Conservation (phyloP, 345 rosid genomes). For the Eucalyptus urophylla region DNA sequence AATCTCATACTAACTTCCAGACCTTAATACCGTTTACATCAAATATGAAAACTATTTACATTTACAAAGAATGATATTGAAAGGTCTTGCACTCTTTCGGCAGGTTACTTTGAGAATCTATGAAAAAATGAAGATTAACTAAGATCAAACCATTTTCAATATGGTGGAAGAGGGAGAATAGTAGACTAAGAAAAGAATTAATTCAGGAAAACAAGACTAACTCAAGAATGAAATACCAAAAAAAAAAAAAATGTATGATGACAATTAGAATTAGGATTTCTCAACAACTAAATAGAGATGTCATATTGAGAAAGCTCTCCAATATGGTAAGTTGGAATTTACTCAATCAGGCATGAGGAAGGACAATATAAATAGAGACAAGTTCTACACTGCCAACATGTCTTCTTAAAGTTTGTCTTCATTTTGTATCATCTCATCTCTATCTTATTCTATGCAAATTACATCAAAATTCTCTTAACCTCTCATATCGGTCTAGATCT, state of each 20-base stretch:
- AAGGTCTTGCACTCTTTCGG: too few relatives aligned
- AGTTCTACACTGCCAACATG: neutral
- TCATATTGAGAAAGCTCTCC: neutral
- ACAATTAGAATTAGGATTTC: neutral
- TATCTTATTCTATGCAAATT: neutral
- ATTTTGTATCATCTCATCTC: neutral
- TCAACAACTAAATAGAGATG: neutral
- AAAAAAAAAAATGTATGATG: neutral
- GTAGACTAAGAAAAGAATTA: neutral
- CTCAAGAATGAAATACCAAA: neutral
- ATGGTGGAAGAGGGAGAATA: neutral
- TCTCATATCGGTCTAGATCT: too few relatives aligned
- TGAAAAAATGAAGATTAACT: neutral
- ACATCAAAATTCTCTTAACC: neutral
- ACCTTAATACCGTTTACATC: too few relatives aligned
- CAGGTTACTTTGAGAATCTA: neutral
- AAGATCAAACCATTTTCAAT: neutral
- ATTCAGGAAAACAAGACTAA: neutral
- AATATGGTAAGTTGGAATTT: neutral
- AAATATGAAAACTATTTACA: too few relatives aligned
- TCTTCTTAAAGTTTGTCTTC: neutral
- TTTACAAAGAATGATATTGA: too few relatives aligned
- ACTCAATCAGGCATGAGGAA: neutral
- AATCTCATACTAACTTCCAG: too few relatives aligned
- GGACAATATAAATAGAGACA: neutral